Evolutionary conservation across 129 eudicot genomes (phyloP).

Genomic region (Flaveria sonorensis): DNA sequence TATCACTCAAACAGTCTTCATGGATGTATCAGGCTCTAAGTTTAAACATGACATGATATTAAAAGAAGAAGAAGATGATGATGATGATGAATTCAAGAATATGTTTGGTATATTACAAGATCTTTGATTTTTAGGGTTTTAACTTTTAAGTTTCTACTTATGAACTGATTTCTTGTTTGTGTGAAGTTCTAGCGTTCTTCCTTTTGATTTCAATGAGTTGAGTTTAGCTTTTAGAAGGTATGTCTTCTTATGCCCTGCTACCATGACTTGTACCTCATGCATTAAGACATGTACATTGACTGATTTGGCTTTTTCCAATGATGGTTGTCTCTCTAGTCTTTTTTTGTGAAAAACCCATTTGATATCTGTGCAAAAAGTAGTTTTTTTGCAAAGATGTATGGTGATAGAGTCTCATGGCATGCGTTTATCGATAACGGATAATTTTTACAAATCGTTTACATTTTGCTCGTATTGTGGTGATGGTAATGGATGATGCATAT

Average conservation of each 20-base stretch:
- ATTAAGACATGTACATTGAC: slow-evolving; percentile 33
- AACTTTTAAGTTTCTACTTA: slow-evolving; percentile 19
- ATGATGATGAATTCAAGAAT: background rate
- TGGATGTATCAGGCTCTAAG: slow-evolving; percentile 85
- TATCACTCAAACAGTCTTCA: slow-evolving; percentile 56
- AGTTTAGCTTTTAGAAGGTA: slow-evolving; percentile 38
- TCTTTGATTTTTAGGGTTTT: slow-evolving; percentile 32
- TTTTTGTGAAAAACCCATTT: slow-evolving; percentile 31
- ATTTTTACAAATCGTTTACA: slow-evolving; percentile 26
- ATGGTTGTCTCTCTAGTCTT: slow-evolving; percentile 37
- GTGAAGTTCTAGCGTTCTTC: slow-evolving; percentile 38
- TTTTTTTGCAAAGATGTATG: slow-evolving; percentile 24
- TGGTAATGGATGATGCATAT: slow-evolving; percentile 32
- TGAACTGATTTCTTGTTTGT: slow-evolving; percentile 36
- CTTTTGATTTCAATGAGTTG: slow-evolving; percentile 32
- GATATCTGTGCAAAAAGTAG: slow-evolving; percentile 24
- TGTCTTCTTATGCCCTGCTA: slow-evolving; percentile 1
- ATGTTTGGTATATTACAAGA: slow-evolving; percentile 41
- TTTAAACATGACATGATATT: slow-evolving; percentile 67
- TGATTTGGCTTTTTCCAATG: slow-evolving; percentile 39
- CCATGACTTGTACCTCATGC: slow-evolving; percentile 28
- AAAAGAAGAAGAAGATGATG: background rate
- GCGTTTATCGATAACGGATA: slow-evolving; percentile 36
- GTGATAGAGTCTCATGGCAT: slow-evolving; percentile 38
- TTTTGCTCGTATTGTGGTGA: slow-evolving; percentile 24